Evolutionary conservation across 176 grass and related monocot genomes (phyloP).

Genomic region (Stipa capillata): DNA sequence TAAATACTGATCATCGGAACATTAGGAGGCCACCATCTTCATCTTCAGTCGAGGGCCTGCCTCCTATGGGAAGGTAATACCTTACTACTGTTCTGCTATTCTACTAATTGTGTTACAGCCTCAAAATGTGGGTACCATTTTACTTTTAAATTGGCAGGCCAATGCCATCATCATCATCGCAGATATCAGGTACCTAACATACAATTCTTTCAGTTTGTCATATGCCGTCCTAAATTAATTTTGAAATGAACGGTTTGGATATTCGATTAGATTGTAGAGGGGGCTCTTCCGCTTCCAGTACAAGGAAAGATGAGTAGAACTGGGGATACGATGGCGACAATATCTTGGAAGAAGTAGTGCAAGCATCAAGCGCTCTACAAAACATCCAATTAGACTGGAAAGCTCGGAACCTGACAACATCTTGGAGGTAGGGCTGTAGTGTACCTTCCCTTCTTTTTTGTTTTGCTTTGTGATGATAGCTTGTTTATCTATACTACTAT

Average conservation of each 20-base stretch:
- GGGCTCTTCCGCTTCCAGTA: conserved; percentile 38
- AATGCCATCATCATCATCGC: conserved; percentile 40
- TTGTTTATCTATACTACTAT: no score
- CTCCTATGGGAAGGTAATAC: conserved; percentile 67
- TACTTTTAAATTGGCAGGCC: conserved; percentile 45
- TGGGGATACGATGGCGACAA: conserved; percentile 86
- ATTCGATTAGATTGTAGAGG: conserved; percentile 59
- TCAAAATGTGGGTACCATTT: conserved; percentile 14
- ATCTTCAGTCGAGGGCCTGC: conserved; percentile 54
- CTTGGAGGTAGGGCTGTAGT: conserved; percentile 53
- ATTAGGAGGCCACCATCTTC: conserved; percentile 67
- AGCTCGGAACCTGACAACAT: conserved; percentile 64
- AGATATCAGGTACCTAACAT: conserved; percentile 58
- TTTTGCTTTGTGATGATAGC: not conserved
- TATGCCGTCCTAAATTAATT: not conserved
- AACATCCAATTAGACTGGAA: conserved; percentile 83
- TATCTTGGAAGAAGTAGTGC: conserved; percentile 80
- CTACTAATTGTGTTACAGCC: not conserved
- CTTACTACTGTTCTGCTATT: not conserved
- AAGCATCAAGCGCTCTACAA: conserved; percentile 58
- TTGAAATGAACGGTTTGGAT: not conserved
- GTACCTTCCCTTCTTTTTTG: not conserved
- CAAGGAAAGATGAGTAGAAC: conserved; percentile 84
- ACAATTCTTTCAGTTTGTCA: not conserved
- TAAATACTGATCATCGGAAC: conserved; percentile 54